Evolutionary conservation across 805 yeast genomes (phyloP).

Genomic region (Candida namnaoensis): DNA sequence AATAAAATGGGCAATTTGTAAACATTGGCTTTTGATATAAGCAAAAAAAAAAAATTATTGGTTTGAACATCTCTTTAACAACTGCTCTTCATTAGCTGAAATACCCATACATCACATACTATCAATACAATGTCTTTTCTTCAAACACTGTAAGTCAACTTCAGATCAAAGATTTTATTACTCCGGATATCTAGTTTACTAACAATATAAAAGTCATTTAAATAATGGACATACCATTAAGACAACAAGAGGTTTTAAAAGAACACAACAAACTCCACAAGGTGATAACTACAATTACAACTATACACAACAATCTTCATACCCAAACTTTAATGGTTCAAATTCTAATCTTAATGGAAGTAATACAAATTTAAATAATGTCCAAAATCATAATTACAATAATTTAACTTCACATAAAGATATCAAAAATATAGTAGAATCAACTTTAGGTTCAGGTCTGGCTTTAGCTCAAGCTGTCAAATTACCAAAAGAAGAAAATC

Average conservation of each 20-base stretch:
- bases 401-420: conserved; percentile 54
- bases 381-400: conserved; percentile 18
- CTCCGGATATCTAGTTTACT: neutral
- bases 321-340: conserved; percentile 21
- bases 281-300: conserved; percentile 7
- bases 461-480: conserved; percentile 89
- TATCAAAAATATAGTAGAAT: conserved; percentile 84
- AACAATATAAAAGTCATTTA: conserved; percentile 21
- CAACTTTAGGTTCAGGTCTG: conserved; percentile 88
- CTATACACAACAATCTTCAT: conserved; percentile 12
- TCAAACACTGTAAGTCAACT: conserved; percentile 19
- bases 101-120: neutral
- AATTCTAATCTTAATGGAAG: too few species aligned
- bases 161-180: neutral
- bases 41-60: too few species aligned
- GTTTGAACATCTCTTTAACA: too few species aligned
- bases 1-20: too few species aligned
- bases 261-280: conserved; percentile 13
- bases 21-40: too few species aligned
- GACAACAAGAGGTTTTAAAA: conserved; percentile 36
- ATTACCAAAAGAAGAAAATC: conserved; percentile 86
- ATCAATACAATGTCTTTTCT: conserved; percentile 17
- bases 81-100: neutral
- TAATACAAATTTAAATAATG: conserved; percentile 1
- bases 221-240: conserved; percentile 38